Percentiles rank a stretch among this genome's conserved stretches.
These are phyloP conservation scores for Tetrahymena elliotti DNA, from an alignment of 73 alveolate genomes.

Conservation along the genomic window DNA sequence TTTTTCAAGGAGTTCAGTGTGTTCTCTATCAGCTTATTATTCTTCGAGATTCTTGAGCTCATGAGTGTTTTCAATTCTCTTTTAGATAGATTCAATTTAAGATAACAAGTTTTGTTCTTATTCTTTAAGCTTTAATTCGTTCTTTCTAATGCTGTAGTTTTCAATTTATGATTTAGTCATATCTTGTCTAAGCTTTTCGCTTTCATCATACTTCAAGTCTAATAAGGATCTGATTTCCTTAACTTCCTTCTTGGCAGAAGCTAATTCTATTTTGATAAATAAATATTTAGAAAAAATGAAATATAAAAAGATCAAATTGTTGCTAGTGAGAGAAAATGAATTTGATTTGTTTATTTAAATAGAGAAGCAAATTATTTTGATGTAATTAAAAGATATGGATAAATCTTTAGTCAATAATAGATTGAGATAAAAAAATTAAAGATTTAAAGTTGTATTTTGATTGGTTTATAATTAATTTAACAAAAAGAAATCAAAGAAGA, in stretches of 20 bases:
- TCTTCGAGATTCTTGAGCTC: background rate
- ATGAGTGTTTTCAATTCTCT: background rate
- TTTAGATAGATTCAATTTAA: background rate
- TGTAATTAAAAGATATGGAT: background rate
- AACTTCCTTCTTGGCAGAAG: background rate
- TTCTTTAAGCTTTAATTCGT: background rate
- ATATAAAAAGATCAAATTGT: no score
- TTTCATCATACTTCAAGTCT: background rate
- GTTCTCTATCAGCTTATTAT: background rate
- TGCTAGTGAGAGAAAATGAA: no score
- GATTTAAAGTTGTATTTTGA: background rate
- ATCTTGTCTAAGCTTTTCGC: background rate
- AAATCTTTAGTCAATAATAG: background rate
- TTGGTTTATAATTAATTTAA: background rate
- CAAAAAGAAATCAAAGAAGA: background rate
- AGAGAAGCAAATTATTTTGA: background rate
- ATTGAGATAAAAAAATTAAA: background rate
- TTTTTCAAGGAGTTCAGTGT: background rate
- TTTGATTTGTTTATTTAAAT: background rate
- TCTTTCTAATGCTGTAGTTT: background rate
- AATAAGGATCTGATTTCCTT: background rate
- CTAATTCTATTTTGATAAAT: background rate
- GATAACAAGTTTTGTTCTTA: background rate
- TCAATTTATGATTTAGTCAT: background rate
- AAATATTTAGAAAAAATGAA: background rate